Conservation (phyloP, 768 basidiomycete genomes). For the Psilocybe tampanensis region DNA sequence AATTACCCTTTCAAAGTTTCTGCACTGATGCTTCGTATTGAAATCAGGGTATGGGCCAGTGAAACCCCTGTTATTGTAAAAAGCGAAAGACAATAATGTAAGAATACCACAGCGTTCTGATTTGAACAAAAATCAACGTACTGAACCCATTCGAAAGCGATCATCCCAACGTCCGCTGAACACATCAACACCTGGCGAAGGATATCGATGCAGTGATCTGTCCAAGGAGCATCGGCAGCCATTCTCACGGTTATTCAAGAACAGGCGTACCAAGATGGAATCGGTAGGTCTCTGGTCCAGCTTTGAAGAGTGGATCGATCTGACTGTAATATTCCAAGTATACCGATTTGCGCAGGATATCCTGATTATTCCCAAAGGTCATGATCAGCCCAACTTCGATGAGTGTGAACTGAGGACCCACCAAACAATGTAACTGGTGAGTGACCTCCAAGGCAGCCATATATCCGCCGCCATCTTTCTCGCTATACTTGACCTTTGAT, state of each 20-base stretch:
- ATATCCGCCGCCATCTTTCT: constrained; percentile 8
- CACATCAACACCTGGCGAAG: constrained; percentile 13
- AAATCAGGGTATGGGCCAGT: constrained; percentile 14
- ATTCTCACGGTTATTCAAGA: too few relatives aligned
- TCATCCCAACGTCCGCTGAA: constrained; percentile 9
- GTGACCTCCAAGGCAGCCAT: constrained; percentile 10
- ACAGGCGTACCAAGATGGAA: constrained; percentile 5
- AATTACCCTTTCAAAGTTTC: constrained; percentile 11
- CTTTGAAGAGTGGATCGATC: constrained; percentile 7
- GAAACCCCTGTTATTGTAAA: constrained; percentile 3
- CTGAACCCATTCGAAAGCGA: constrained; percentile 15
- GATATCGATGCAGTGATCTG: constrained; percentile 13
- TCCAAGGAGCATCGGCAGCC: too few relatives aligned
- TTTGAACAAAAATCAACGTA: background rate
- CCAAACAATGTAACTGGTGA: constrained; percentile 8
- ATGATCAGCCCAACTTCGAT: background rate
- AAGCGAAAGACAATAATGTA: too few relatives aligned
- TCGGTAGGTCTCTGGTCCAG: constrained; percentile 4
- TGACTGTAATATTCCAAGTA: constrained; percentile 7
- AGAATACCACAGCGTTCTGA: too few relatives aligned
- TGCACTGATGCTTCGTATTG: constrained; percentile 10
- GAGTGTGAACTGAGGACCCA: background rate
- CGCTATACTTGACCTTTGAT: background rate
- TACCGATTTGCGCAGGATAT: constrained; percentile 10
- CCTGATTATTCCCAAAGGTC: background rate